Conservation (phyloP, 2,329 filamentous ascomycete species). For the Chalara sp. region DNA sequence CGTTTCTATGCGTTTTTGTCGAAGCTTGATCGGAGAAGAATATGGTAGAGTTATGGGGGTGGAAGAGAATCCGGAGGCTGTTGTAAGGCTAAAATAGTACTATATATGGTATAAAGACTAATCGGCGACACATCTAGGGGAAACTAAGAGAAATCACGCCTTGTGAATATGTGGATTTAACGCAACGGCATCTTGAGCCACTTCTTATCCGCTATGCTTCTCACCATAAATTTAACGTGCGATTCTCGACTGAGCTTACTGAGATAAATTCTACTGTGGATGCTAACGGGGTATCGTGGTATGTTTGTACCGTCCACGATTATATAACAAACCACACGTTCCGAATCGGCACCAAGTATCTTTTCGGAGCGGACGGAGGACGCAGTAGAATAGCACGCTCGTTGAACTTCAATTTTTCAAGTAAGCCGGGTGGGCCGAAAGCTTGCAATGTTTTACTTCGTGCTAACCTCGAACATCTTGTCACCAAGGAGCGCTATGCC, state of each 20-base stretch:
- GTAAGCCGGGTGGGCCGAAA: conserved; percentile 38
- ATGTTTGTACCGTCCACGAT: conserved; percentile 30
- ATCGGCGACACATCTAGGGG: conserved; percentile 25
- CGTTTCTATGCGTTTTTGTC: conserved; percentile 45
- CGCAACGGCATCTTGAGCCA: conserved; percentile 42
- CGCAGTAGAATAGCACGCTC: conserved; percentile 38
- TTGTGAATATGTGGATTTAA: conserved; percentile 36
- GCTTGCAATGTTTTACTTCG: conserved; percentile 43
- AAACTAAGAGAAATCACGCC: conserved; percentile 37
- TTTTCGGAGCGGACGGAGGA: conserved; percentile 53
- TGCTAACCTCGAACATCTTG: conserved; percentile 42
- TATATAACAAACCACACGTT: conserved; percentile 32
- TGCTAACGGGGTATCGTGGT: not conserved
- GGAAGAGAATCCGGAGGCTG: conserved; percentile 39
- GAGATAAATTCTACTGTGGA: conserved; percentile 7
- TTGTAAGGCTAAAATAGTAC: conserved; percentile 24
- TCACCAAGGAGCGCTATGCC: conserved; percentile 38
- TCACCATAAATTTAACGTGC: conserved; percentile 32
- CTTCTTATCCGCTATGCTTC: conserved; percentile 36
- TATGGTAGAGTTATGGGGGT: conserved; percentile 43
- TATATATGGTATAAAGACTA: not conserved
- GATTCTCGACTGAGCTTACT: conserved; percentile 35
- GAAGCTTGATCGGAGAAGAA: conserved; percentile 45
- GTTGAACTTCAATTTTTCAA: conserved; percentile 38
- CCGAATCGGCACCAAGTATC: conserved; percentile 43